Conservation (phyloP, 2,329 filamentous ascomycete species). For the Apiospora aurea region DNA sequence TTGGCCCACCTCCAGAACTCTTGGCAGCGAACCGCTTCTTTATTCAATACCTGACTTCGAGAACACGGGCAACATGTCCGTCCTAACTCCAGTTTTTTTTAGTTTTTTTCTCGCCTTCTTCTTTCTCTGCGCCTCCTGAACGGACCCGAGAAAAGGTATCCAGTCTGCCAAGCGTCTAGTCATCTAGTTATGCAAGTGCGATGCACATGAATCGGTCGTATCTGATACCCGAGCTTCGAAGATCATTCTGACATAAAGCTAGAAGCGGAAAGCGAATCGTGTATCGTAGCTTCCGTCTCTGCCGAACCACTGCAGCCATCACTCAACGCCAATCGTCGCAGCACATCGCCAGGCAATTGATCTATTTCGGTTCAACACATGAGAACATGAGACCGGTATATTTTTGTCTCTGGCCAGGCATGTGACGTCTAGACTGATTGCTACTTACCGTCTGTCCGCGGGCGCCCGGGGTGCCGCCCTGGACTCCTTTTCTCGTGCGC, state of each 20-base stretch:
- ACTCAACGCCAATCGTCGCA: neutral
- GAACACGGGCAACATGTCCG: neutral
- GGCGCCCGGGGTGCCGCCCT: too few species aligned
- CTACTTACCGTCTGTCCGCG: neutral
- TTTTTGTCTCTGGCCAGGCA: too few species aligned
- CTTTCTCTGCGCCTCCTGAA: neutral
- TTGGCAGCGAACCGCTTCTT: neutral
- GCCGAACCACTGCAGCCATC: neutral
- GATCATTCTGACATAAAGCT: neutral
- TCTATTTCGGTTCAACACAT: too few species aligned
- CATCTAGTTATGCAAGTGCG: too few species aligned
- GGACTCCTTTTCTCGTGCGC: neutral
- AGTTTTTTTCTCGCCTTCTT: too few species aligned
- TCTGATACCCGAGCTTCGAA: too few species aligned
- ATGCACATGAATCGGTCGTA: neutral
- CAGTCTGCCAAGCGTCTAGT: neutral
- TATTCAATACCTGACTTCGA: neutral
- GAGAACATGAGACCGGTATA: too few species aligned
- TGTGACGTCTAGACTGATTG: neutral
- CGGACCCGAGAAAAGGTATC: neutral
- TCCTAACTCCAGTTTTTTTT: neutral
- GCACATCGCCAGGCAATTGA: too few species aligned
- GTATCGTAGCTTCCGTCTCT: neutral
- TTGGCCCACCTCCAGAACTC: neutral
- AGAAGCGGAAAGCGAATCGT: neutral